Evolutionary conservation across 352 stramenopile species (phyloP).

Genomic region (Phytophthora megakarya): DNA sequence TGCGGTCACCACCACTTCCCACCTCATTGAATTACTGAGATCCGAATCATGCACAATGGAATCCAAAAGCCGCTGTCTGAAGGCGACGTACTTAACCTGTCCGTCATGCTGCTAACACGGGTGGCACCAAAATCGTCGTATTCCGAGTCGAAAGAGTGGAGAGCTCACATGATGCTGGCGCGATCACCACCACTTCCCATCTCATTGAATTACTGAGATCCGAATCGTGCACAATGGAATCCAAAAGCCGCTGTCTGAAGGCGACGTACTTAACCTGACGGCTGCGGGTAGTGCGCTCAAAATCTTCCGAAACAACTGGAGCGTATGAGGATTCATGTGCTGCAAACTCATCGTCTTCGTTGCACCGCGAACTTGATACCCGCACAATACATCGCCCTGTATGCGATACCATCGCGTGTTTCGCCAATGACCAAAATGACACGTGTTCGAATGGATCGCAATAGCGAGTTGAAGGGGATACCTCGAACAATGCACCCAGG

Average conservation of each 20-base stretch:
- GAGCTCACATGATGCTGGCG: slow-evolving; percentile 36
- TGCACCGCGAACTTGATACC: slow-evolving; percentile 59
- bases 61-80: slow-evolving; percentile 54
- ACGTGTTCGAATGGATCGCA: slow-evolving; percentile 51
- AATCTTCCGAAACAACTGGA: slow-evolving; percentile 45
- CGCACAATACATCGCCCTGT: slow-evolving; percentile 72
- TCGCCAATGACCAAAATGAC: slow-evolving; percentile 83
- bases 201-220: slow-evolving; percentile 41
- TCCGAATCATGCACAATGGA: slow-evolving; percentile 60
- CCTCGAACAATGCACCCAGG: slow-evolving; percentile 76
- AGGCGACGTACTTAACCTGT: slow-evolving; percentile 52
- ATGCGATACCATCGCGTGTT: slow-evolving; percentile 54
- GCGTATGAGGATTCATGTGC: slow-evolving; percentile 29
- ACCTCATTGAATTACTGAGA: slow-evolving; percentile 38
- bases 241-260: slow-evolving; percentile 50
- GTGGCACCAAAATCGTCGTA: slow-evolving; percentile 1
- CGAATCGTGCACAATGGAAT: slow-evolving; percentile 59
- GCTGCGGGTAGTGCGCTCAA: slow-evolving; percentile 55
- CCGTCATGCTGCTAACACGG: slow-evolving; percentile 9
- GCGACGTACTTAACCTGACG: slow-evolving; percentile 53
- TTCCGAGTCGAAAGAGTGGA: slow-evolving; percentile 43
- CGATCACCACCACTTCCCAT: slow-evolving; percentile 32
- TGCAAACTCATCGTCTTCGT: slow-evolving; percentile 19
- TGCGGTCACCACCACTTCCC: slow-evolving; percentile 27
- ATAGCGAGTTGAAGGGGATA: slow-evolving; percentile 65